Percentiles rank a stretch among this genome's conserved stretches.
These are phyloP conservation scores for Angomonas deanei DNA, from an alignment of 208 protist genomes.

Conservation along the genomic window DNA sequence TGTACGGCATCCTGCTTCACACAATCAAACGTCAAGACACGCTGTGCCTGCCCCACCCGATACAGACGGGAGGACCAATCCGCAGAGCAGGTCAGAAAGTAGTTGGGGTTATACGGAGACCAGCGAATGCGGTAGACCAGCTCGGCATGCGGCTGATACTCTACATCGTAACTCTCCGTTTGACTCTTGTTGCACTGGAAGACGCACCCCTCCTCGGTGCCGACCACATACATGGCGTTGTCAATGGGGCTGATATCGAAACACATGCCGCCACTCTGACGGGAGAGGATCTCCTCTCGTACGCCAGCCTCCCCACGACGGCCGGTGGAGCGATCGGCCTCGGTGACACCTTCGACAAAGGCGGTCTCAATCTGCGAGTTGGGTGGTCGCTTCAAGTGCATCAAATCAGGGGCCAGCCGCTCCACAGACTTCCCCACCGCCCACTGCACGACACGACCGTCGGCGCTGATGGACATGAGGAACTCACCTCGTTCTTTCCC, in stretches of 20 bases:
- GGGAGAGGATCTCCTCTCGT: conserved; percentile 85
- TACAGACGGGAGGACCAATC: conserved; percentile 96
- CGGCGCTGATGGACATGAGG: conserved; percentile 93
- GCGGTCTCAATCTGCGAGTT: conserved; percentile 52
- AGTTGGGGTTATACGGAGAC: conserved; percentile 87
- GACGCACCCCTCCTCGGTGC: conserved; percentile 94
- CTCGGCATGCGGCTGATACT: conserved; percentile 89
- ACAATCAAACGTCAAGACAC: conserved; percentile 81
- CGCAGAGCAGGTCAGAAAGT: conserved; percentile 94
- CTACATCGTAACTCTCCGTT: conserved; percentile 93
- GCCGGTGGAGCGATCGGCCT: conserved; percentile 37
- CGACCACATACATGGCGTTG: conserved; percentile 90
- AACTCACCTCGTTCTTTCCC: conserved; percentile 89
- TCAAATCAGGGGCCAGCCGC: conserved; percentile 83
- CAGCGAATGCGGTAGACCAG: conserved; percentile 93
- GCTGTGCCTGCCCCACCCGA: conserved; percentile 48
- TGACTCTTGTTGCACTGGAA: conserved; percentile 96
- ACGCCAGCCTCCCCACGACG: conserved; percentile 7
- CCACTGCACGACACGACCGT: conserved; percentile 95
- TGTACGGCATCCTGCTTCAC: conserved; percentile 83
- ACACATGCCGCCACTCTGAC: conserved; percentile 91
- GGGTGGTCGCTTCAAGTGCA: conserved; percentile 89
- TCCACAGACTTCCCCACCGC: conserved; percentile 92
- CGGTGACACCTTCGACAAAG: conserved; percentile 64
- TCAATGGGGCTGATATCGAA: conserved; percentile 90